These are phyloP conservation scores for Tribonema minus DNA, from an alignment of 108 stramenopile genomes.

Conservation along the genomic window DNA sequence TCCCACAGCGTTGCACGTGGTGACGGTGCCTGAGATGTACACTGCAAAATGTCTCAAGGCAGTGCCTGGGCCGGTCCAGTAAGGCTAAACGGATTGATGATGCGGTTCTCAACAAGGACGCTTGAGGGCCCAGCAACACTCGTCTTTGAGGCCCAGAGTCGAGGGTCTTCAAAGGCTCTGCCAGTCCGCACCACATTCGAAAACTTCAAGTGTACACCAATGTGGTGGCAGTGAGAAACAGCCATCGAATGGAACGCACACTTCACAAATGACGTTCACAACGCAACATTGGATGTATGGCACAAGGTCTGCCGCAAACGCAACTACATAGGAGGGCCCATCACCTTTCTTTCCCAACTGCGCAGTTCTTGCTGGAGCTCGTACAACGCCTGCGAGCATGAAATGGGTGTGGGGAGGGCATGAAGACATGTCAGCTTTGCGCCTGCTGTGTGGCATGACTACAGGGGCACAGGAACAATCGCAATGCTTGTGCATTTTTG, in stretches of 20 bases:
- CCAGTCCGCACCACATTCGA: too few species aligned
- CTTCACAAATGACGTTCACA: neutral
- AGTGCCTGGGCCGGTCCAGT: too few species aligned
- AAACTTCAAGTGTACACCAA: neutral
- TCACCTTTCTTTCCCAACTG: conserved; percentile 63
- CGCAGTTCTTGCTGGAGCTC: conserved; percentile 32
- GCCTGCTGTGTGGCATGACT: neutral
- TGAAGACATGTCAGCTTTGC: neutral
- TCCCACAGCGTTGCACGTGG: too few species aligned
- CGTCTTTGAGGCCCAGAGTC: too few species aligned
- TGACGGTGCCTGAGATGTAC: too few species aligned
- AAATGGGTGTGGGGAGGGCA: neutral
- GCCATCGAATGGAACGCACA: neutral
- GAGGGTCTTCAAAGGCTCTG: too few species aligned
- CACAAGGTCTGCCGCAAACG: neutral
- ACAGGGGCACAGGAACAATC: neutral
- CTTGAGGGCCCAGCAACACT: too few species aligned
- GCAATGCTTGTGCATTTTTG: neutral
- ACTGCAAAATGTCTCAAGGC: too few species aligned
- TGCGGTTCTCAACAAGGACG: too few species aligned
- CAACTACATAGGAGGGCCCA: neutral
- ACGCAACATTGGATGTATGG: neutral
- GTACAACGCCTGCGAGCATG: conserved; percentile 41
- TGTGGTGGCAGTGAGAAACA: neutral
- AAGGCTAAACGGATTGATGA: too few species aligned